Evolutionary conservation across 257 asterid species (phyloP).

Genomic region (Cinchona pubescens): DNA sequence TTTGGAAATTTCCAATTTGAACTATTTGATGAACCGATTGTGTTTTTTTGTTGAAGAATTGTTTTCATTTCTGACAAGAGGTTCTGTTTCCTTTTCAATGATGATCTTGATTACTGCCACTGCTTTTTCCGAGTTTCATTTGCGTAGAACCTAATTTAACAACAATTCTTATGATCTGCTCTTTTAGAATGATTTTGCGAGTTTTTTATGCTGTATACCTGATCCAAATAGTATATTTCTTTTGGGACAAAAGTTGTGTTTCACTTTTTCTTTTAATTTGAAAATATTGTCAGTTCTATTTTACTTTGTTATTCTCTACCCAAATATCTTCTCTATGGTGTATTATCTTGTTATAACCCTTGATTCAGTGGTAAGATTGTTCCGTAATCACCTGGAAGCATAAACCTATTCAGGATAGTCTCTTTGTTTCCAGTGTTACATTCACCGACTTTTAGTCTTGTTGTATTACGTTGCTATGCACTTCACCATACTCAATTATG

Average conservation of each 20-base stretch:
- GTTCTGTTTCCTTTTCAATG: not conserved
- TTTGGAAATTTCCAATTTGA: not conserved
- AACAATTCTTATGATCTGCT: not conserved
- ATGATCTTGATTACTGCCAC: not conserved
- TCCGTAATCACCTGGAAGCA: not conserved
- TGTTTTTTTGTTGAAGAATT: too few relatives aligned
- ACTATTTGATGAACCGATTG: not conserved
- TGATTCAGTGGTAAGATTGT: not conserved
- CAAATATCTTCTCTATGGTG: not conserved
- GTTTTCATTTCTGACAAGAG: not conserved
- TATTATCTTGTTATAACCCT: not conserved
- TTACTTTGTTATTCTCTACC: not conserved
- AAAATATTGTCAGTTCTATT: not conserved
- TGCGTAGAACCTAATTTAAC: not conserved
- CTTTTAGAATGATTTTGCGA: not conserved
- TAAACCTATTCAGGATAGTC: not conserved
- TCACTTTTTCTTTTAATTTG: not conserved
- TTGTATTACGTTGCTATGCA: not conserved
- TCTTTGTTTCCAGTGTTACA: not conserved
- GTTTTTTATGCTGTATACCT: not conserved
- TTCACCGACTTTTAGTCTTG: not conserved
- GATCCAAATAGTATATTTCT: not conserved
- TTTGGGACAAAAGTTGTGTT: not conserved
- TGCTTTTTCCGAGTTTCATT: not conserved
- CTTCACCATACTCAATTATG: too few relatives aligned